Percentiles rank a stretch among this genome's conserved stretches.
Conservation (phyloP, 306 rosid species). For the Cercis canadensis region DNA sequence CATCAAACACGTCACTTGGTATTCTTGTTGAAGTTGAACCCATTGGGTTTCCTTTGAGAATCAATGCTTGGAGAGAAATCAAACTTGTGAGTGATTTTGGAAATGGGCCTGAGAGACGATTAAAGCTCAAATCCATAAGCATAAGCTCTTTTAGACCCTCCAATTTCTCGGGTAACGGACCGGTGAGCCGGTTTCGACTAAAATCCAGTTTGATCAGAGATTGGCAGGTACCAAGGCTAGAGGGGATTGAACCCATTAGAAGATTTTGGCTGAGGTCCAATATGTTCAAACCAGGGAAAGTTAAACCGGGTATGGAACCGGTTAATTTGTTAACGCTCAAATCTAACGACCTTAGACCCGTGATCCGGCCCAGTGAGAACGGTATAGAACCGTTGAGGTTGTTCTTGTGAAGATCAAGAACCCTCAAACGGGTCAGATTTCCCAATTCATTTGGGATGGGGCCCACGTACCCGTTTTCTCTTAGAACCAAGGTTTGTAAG, state of each 20-base stretch:
- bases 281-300: constrained; percentile 48
- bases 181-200: constrained; percentile 41
- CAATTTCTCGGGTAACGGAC: constrained; percentile 40
- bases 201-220: constrained; percentile 48
- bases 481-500: constrained; percentile 64
- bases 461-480: constrained; percentile 83
- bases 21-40: constrained; percentile 39
- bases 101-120: constrained; percentile 65
- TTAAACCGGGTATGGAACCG: constrained; percentile 58
- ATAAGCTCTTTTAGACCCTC: constrained; percentile 49
- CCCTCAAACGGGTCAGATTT: constrained; percentile 64
- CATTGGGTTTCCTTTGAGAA: constrained; percentile 78
- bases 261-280: constrained; percentile 71
- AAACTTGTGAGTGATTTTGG: constrained; percentile 50
- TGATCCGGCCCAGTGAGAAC: constrained; percentile 45
- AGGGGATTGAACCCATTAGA: constrained; percentile 48
- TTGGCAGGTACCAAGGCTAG: constrained; percentile 12
- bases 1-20: constrained; percentile 58
- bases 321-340: constrained; percentile 57
- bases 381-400: constrained; percentile 78
- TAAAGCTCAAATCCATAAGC: constrained; percentile 81
- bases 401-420: constrained; percentile 84
- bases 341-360: constrained; percentile 63
- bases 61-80: constrained; percentile 66
- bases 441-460: constrained; percentile 66